These are phyloP conservation scores for Guyanaporus albipodus DNA, from an alignment of 768 basidiomycete genomes.

Conservation along the genomic window DNA sequence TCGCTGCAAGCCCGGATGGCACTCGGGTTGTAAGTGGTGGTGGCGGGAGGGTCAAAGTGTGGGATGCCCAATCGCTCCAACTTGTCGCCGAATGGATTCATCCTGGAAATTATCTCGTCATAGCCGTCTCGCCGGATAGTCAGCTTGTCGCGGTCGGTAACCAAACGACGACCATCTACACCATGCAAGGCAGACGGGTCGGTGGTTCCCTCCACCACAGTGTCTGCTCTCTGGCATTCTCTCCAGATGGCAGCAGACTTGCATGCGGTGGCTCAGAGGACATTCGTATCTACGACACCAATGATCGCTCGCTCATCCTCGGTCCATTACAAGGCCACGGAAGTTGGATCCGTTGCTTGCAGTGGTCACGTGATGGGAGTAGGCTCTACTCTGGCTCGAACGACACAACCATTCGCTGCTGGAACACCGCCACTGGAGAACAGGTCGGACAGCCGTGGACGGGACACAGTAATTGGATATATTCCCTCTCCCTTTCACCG, in stretches of 20 bases:
- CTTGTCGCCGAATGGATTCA: slow-evolving; percentile 1
- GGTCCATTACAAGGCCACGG: not conserved
- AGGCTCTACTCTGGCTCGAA: not conserved
- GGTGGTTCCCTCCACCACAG: not conserved
- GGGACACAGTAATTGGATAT: slow-evolving; percentile 7
- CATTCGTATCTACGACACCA: slow-evolving; percentile 1
- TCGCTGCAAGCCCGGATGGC: slow-evolving; percentile 2
- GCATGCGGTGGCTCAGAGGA: not conserved
- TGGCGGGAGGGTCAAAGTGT: not conserved
- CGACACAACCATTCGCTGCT: slow-evolving; percentile 2
- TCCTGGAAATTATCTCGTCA: accelerated
- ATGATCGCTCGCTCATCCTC: not conserved
- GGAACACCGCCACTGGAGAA: slow-evolving; percentile 2
- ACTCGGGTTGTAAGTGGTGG: not conserved
- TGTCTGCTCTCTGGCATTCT: not conserved
- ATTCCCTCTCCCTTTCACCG: not conserved
- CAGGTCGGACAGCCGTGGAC: slow-evolving; percentile 6
- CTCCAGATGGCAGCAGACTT: not conserved
- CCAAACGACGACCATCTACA: not conserved
- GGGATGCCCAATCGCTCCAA: slow-evolving; percentile 2
- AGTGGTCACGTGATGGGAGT: slow-evolving; percentile 15
- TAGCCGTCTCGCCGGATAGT: slow-evolving; percentile 4
- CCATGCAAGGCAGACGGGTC: not conserved
- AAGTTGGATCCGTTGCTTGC: not conserved
- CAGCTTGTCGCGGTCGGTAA: not conserved